Evolutionary conservation across 2,329 filamentous ascomycete genomes (phyloP).

Genomic region (Thermothelomyces thermophilus): DNA sequence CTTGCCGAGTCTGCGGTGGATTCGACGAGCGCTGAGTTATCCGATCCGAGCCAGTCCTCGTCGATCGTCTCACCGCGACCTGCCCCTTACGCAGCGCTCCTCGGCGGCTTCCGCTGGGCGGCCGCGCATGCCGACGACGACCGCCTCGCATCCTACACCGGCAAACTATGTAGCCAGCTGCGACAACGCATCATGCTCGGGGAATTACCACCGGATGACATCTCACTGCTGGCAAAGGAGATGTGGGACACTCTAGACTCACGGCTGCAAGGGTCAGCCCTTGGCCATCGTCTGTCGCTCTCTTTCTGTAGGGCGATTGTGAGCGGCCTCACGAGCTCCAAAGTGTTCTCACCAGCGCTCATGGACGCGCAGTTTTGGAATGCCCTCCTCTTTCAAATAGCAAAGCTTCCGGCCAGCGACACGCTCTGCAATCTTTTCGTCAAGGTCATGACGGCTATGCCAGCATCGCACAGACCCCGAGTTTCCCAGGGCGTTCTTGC

Average conservation of each 20-base stretch:
- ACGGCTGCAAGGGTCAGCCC: conserved; percentile 6
- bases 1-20: neutral
- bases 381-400: conserved; percentile 14
- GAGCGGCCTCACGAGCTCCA: conserved; percentile 12
- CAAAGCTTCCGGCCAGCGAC: conserved; percentile 15
- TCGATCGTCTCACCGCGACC: neutral
- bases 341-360: conserved; percentile 11
- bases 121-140: conserved; percentile 1
- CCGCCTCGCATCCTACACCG: conserved; percentile 7
- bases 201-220: conserved; percentile 5
- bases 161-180: conserved; percentile 25
- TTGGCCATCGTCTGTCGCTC: conserved; percentile 2
- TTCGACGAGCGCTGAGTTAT: neutral
- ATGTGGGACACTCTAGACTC: conserved; percentile 16
- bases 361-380: conserved; percentile 17
- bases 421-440: conserved; percentile 17
- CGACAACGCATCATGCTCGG: conserved; percentile 17
- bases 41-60: neutral
- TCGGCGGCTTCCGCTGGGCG: conserved; percentile 11
- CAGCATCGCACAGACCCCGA: neutral
- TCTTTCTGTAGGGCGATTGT: conserved; percentile 16
- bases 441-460: conserved; percentile 13
- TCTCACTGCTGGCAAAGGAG: conserved; percentile 5
- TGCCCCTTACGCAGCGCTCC: neutral
- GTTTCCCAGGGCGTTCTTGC: conserved; percentile 12